Evolutionary conservation across 345 rosid species (phyloP), one percentile per base, ranked within the genome.

Genomic region (Melaleuca quinquenervia): DNA sequence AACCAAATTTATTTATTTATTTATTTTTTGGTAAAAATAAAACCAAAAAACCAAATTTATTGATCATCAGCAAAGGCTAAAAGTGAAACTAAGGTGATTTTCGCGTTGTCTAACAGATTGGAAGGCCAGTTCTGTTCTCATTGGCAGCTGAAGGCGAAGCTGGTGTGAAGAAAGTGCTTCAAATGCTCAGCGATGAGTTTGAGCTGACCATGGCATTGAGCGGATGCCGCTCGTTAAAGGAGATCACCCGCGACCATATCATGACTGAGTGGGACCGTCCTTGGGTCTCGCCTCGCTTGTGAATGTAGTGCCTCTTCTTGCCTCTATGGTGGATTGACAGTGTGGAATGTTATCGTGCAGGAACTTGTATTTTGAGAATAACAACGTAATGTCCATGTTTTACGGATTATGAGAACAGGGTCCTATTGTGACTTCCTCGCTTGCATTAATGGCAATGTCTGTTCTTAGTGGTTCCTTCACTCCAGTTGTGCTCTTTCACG

Each of bases 131-230:
- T 13, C 87, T 95, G 76, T 96, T 90, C 94, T 92, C 98, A 41
- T 91, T 96, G 88, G 98, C 98, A 5, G 98, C 94, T 11, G 94
- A 93, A 2, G 99, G 98, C 11, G 96, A 96, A 64, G 94, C 92
- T 9, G 96, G 97, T 14, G 94, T 93, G 29, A 86, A 92, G 89
- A 96, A 94, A 88, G 96, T 91, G 82, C 91, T 96, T 13, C 90
- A 92, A 86, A 95, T 96, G 98, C 93, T 96, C 7, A 92, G 90
- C 7, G 95, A 96, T 36, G 99, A 96, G 87, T 92, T 96, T 22
- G 98, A 96, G 91, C 90, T 96, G 22, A 96, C 99, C 27, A 96
- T 96, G 99, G 97, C 99, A 55, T 87, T 96, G 41, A 93, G 95
- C 85, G 98, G 99, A 2, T 96, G 98, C 88, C 94, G 96, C 86